Conservation (phyloP, 768 basidiomycete species). For the Russula abietina region DNA sequence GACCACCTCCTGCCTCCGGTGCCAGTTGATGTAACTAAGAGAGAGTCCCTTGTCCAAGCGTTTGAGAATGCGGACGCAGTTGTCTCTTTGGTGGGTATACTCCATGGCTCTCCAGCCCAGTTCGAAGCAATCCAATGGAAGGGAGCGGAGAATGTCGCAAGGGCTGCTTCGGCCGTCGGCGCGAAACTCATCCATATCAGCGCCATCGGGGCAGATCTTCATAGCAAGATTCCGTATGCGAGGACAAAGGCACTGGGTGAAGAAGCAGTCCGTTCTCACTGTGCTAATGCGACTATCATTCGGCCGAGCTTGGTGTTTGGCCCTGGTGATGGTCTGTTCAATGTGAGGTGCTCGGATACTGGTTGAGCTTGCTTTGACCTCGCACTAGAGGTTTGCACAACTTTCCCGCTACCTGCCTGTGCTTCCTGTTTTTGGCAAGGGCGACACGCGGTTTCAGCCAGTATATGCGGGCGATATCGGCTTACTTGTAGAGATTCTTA, state of each 20-base stretch:
- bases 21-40: conserved; percentile 51
- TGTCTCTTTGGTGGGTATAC: conserved; percentile 63
- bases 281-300: conserved; percentile 53
- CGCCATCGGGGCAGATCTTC: conserved; percentile 64
- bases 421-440: conserved; percentile 74
- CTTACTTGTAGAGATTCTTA: conserved; percentile 51
- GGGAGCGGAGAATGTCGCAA: conserved; percentile 63
- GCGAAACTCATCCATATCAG: conserved; percentile 63
- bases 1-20: conserved; percentile 41
- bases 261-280: conserved; percentile 41
- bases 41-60: conserved; percentile 40
- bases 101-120: conserved; percentile 49
- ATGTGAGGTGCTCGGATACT: conserved; percentile 37
- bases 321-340: conserved; percentile 70
- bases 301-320: conserved; percentile 73
- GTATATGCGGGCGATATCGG: conserved; percentile 69
- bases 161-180: conserved; percentile 43
- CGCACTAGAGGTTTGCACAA: conserved; percentile 51
- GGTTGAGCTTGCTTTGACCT: neutral
- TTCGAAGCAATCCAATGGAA: conserved; percentile 59
- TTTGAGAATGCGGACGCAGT: conserved; percentile 53
- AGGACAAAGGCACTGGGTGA: conserved; percentile 63
- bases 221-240: conserved; percentile 52
- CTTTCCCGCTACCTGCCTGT: conserved; percentile 58
- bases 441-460: conserved; percentile 60